Conservation (phyloP, 495 filamentous ascomycete species). For the Terfezia claveryi region DNA sequence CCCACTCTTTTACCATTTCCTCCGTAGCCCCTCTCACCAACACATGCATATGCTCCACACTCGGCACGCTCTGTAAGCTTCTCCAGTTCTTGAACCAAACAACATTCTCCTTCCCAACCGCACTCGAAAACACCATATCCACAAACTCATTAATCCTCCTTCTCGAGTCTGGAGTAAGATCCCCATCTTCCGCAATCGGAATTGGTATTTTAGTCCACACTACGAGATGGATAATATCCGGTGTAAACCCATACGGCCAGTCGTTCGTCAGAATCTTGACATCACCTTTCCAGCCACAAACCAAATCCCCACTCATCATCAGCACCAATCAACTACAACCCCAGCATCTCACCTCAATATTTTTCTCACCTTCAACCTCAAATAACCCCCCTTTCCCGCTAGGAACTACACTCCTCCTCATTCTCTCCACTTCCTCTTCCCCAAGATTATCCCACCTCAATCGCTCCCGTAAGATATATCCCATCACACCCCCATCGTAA, state of each 20-base stretch:
- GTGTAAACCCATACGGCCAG: constrained; percentile 55
- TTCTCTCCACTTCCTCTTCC: not conserved
- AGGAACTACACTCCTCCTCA: not conserved
- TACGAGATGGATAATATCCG: constrained; percentile 35
- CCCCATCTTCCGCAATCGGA: constrained; percentile 35
- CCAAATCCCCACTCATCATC: too few relatives aligned
- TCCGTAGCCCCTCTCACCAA: constrained; percentile 12
- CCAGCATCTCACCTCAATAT: too few relatives aligned
- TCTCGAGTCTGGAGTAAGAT: constrained; percentile 47
- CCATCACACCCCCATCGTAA: constrained; percentile 50
- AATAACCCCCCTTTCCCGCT: not conserved
- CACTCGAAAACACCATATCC: constrained; percentile 37
- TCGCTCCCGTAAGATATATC: constrained; percentile 50
- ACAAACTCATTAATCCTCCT: constrained; percentile 44
- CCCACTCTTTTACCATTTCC: constrained; percentile 9
- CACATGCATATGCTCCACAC: constrained; percentile 54
- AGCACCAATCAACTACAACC: too few relatives aligned
- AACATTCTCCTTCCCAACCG: constrained; percentile 39
- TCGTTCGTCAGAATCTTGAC: constrained; percentile 56
- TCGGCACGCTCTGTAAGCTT: constrained; percentile 64
- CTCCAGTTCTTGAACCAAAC: constrained; percentile 92
- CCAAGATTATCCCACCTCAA: constrained; percentile 40
- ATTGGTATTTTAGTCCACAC: constrained; percentile 44
- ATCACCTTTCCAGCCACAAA: constrained; percentile 5
- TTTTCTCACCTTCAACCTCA: not conserved